Conservation (phyloP, 1,284 basidiomycete genomes). For the Ganoderma resinaceum region DNA sequence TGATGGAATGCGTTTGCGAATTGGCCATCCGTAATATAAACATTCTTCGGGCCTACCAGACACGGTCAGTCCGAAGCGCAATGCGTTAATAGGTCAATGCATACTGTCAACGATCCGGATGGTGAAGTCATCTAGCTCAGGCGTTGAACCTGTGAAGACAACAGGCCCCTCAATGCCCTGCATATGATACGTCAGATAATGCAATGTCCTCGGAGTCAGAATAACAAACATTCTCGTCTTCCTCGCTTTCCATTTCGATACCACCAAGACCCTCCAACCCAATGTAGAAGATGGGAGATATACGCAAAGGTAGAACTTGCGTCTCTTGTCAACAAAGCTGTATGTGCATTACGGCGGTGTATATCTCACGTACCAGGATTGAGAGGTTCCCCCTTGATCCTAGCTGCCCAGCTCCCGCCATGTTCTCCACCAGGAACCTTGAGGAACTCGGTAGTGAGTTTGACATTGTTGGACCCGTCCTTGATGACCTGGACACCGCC, state of each 20-base stretch:
- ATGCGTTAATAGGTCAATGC: constrained; percentile 12
- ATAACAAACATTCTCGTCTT: constrained; percentile 70
- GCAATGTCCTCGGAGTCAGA: not conserved
- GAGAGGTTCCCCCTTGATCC: constrained; percentile 86
- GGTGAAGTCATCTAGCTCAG: constrained; percentile 83
- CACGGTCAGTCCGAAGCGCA: not conserved
- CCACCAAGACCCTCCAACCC: constrained; percentile 89
- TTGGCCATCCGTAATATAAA: constrained; percentile 55
- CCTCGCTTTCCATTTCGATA: constrained; percentile 79
- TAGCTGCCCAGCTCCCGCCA: constrained; percentile 90
- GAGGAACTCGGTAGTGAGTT: constrained; percentile 85
- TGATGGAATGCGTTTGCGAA: constrained; percentile 68
- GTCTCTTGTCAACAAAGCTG: constrained; percentile 6
- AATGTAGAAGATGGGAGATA: constrained; percentile 85
- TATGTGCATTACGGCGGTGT: not conserved
- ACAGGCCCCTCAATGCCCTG: constrained; percentile 79
- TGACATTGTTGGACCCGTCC: constrained; percentile 85
- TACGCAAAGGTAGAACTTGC: constrained; percentile 61
- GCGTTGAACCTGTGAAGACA: constrained; percentile 73
- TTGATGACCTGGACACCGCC: constrained; percentile 87
- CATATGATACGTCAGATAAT: constrained; percentile 5
- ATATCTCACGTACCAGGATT: constrained; percentile 58
- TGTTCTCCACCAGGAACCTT: constrained; percentile 82
- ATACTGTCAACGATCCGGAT: constrained; percentile 84
- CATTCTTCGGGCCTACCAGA: constrained; percentile 62